Evolutionary conservation across 148 eudicot genomes (phyloP).

Genomic region (Rhododendron vialii): DNA sequence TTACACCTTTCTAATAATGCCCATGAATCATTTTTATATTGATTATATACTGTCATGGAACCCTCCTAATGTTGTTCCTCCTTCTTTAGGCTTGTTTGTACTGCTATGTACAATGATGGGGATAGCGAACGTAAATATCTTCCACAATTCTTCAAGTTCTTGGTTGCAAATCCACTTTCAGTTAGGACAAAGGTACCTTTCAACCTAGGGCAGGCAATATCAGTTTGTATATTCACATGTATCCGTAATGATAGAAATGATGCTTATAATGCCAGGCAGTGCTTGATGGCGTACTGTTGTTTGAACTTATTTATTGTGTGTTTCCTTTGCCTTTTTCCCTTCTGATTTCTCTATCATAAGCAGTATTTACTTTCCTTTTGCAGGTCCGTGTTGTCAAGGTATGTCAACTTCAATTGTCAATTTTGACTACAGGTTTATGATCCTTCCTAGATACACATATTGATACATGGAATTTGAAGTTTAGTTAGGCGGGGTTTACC

Average conservation of each 20-base stretch:
- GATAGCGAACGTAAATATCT: conserved; percentile 93
- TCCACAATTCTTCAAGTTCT: conserved; percentile 96
- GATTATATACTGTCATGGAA: neutral
- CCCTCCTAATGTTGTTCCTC: conserved; percentile 14
- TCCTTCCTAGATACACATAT: neutral
- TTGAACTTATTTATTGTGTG: neutral
- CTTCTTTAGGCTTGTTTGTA: conserved; percentile 77
- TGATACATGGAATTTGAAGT: neutral
- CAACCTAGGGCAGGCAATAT: neutral
- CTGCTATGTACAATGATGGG: conserved; percentile 80
- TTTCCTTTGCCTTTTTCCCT: neutral
- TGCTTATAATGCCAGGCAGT: neutral
- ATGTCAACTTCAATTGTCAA: conserved; percentile 35
- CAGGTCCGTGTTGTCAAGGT: conserved; percentile 99
- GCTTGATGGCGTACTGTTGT: neutral
- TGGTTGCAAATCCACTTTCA: conserved; percentile 96
- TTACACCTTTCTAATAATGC: conserved; percentile 1
- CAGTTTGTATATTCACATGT: neutral
- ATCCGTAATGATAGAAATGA: neutral
- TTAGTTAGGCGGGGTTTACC: neutral
- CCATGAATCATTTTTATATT: neutral
- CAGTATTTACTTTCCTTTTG: conserved; percentile 24
- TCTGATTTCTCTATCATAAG: conserved; percentile 6
- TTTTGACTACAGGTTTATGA: conserved; percentile 30
- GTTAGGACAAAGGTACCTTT: conserved; percentile 83